Evolutionary conservation across 2,329 filamentous ascomycete species (phyloP).

Genomic region (Penicillium sp.): DNA sequence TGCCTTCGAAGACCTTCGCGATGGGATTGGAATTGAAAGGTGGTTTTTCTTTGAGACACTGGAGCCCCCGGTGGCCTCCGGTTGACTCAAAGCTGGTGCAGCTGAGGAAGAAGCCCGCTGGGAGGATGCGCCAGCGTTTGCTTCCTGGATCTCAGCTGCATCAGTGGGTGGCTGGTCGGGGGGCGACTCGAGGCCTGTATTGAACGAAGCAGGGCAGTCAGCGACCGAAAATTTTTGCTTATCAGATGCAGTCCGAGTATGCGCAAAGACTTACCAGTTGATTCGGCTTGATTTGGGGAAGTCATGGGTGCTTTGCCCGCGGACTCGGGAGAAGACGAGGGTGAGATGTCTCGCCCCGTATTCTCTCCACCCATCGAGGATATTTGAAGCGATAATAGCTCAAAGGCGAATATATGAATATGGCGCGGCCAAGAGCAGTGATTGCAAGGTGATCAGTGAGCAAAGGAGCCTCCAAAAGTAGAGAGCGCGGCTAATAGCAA

Average conservation of each 20-base stretch:
- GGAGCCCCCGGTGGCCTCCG: conserved; percentile 14
- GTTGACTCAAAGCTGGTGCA: conserved; percentile 5
- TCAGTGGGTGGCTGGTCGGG: conserved; percentile 22
- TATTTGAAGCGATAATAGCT: background rate
- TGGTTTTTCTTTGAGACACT: conserved; percentile 38
- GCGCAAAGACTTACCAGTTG: conserved; percentile 27
- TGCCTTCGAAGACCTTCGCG: conserved; percentile 38
- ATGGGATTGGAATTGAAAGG: conserved; percentile 37
- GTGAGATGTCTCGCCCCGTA: conserved; percentile 31
- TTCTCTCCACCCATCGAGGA: conserved; percentile 36
- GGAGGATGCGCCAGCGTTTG: conserved; percentile 18
- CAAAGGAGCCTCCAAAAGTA: conserved; percentile 2
- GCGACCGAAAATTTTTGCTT: conserved; percentile 5
- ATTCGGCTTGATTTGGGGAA: conserved; percentile 26
- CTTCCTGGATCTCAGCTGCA: conserved; percentile 22
- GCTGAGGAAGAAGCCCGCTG: conserved; percentile 14
- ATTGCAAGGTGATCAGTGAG: conserved; percentile 7
- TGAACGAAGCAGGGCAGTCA: conserved; percentile 10
- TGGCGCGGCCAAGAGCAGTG: background rate
- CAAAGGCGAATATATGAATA: background rate
- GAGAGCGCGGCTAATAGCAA: conserved; percentile 15
- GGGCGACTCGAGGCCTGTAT: conserved; percentile 27
- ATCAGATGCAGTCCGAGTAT: background rate
- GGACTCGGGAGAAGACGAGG: conserved; percentile 27
- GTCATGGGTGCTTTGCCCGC: conserved; percentile 36